Base-by-base conservation (phyloP, 176 grass and related monocot genomes). In the Musa schizocarpa region DNA sequence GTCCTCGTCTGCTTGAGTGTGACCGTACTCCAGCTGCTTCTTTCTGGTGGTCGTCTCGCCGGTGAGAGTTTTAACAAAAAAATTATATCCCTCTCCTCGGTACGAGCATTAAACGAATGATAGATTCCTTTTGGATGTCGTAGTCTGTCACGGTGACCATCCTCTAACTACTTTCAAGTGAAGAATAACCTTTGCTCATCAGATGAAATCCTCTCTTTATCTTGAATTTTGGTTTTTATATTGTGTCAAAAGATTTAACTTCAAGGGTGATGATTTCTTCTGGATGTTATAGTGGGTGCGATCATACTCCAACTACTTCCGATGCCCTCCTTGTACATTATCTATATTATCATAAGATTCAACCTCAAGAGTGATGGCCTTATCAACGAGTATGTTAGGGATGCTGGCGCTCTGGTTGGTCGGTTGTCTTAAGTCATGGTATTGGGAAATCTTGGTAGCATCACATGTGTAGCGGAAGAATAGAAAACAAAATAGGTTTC, bases 131-230 rank as follows among this genome's bases (percentile, higher is more conserved):
- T 21, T 74, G 53, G 21, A 74, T 74, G 53, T 74, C 57, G 21
- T 74, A 74, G 20, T 74, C 53, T 3, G 82, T 70, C 0, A 84
- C 50, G 59, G 76, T 84, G 76, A 27, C 76, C 82, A 1, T 84
- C 82, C 76, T 84, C 82, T 0, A 84, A 76, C 54, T 84, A 76
- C 26, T 84, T 84, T 8, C 8, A 34, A 1, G 71, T 50, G 16
- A 74, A 74, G 71, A 74, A 27, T 17, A 74, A 25, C 71, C 71
- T 54, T 17, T 75, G 55, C 55, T 75, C 55, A 27, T 75, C 73
- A 24, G 73, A 55, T 2, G 73, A 53, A 27, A 75, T 75, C 0
- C 26, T 55, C 25, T 75, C 55, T 55, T 75, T 75, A 8, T 75
- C 73, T 16, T 75, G 73, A 17, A 75, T 75, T 55, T 75, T 75